These are phyloP conservation scores for Cubamyces lactineus DNA, from an alignment of 768 basidiomycete genomes.

Conservation along the genomic window DNA sequence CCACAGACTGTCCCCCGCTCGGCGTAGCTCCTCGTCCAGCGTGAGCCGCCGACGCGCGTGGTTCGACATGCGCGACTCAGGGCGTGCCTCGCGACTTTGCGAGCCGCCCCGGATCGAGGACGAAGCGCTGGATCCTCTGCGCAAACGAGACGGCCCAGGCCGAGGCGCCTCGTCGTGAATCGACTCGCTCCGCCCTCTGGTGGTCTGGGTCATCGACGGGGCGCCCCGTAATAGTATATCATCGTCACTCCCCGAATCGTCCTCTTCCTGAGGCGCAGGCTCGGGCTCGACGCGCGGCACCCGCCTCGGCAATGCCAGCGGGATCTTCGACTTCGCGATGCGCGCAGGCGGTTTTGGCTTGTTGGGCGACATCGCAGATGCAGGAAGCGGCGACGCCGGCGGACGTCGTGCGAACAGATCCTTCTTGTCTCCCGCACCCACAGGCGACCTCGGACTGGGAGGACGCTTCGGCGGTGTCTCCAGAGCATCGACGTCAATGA, in stretches of 20 bases:
- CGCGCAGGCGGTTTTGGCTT: conserved; percentile 63
- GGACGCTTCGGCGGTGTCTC: conserved; percentile 6
- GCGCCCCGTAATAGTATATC: background rate
- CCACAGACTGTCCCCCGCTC: conserved; percentile 40
- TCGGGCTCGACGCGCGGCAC: conserved; percentile 1
- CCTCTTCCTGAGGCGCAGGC: background rate
- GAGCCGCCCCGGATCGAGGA: conserved; percentile 14
- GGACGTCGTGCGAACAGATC: conserved; percentile 61
- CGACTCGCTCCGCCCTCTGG: background rate
- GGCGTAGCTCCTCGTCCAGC: conserved; percentile 67
- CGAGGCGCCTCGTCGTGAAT: background rate
- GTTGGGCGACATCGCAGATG: conserved; percentile 44
- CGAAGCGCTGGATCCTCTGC: conserved; percentile 8
- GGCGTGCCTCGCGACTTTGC: background rate
- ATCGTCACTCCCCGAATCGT: conserved; percentile 24
- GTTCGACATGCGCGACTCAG: conserved; percentile 20
- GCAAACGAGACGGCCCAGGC: conserved; percentile 4
- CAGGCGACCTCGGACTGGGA: background rate
- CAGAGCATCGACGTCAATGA: conserved; percentile 30
- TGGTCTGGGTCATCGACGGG: background rate
- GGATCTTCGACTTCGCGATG: conserved; percentile 15
- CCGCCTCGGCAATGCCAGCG: conserved; percentile 7
- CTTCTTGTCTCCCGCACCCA: conserved; percentile 15
- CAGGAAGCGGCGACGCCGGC: conserved; percentile 67
- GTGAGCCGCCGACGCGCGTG: conserved; percentile 50